phyloP scores from a whole-genome alignment of 108 stramenopile genomes.

The Nitzschia inconspicua region DNA sequence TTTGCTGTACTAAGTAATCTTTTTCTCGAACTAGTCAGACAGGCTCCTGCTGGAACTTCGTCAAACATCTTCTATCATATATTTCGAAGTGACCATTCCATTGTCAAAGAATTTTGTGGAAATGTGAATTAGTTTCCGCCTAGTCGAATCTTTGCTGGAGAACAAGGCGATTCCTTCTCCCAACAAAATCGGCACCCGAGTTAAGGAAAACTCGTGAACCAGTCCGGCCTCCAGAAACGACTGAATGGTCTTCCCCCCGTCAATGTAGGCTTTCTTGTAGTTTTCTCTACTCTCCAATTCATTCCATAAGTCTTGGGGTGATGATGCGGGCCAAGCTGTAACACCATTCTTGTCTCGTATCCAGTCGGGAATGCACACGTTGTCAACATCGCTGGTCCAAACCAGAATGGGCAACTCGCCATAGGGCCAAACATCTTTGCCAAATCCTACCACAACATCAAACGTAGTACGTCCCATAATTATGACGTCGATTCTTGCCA shows the following conservation, averaged over 20 bases:
- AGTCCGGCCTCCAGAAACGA: slow-evolving; percentile 29
- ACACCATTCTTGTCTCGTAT: too few relatives aligned
- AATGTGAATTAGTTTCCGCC: neutral
- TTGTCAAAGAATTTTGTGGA: neutral
- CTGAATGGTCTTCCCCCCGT: slow-evolving; percentile 43
- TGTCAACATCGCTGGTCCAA: slow-evolving; percentile 23
- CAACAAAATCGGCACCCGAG: slow-evolving; percentile 41
- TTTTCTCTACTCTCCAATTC: slow-evolving; percentile 12
- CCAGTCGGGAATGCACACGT: slow-evolving; percentile 27
- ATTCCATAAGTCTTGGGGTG: slow-evolving; percentile 21
- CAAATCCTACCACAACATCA: slow-evolving; percentile 46
- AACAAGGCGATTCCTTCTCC: slow-evolving; percentile 49
- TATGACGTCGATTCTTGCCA: slow-evolving; percentile 39
- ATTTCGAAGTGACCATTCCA: neutral
- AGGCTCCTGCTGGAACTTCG: neutral
- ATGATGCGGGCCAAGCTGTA: neutral
- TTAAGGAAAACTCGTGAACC: slow-evolving; percentile 35
- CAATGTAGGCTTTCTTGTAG: slow-evolving; percentile 33
- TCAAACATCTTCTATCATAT: neutral
- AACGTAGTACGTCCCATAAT: slow-evolving; percentile 59
- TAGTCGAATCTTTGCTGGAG: too few relatives aligned
- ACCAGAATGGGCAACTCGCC: slow-evolving; percentile 28
- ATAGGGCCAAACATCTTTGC: slow-evolving; percentile 46
- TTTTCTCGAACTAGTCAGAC: neutral
- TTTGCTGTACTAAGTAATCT: too few relatives aligned